Conservation (phyloP, 768 basidiomycete genomes). For the Kwoniella dejecticola region DNA sequence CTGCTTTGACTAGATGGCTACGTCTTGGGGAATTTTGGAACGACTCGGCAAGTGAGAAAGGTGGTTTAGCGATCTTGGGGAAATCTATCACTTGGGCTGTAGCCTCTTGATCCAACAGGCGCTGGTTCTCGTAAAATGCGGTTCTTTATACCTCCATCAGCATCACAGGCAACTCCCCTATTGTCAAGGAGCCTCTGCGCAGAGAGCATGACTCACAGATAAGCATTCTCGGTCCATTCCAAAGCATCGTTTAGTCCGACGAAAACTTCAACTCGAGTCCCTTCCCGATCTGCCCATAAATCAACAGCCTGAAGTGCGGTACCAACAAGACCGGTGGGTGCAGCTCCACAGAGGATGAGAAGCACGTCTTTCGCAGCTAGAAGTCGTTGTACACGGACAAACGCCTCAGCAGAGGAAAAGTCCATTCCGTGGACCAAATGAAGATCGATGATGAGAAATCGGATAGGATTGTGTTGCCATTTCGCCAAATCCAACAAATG, state of each 20-base stretch:
- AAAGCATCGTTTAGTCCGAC: conserved; percentile 81
- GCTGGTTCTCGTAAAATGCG: conserved; percentile 53
- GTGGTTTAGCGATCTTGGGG: conserved; percentile 50
- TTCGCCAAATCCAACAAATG: conserved; percentile 69
- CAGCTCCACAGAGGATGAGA: conserved; percentile 80
- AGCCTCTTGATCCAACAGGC: conserved; percentile 14
- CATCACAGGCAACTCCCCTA: too few species aligned
- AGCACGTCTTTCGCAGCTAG: conserved; percentile 73
- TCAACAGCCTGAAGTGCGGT: conserved; percentile 76
- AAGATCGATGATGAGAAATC: conserved; percentile 87
- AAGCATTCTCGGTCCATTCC: conserved; percentile 97
- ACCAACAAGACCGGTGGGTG: conserved; percentile 65
- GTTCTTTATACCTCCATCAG: too few species aligned
- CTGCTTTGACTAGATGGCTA: conserved; percentile 70
- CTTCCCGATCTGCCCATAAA: conserved; percentile 65
- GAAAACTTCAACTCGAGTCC: conserved; percentile 77
- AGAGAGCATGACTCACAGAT: conserved; percentile 63
- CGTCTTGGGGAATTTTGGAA: conserved; percentile 67
- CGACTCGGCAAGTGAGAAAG: conserved; percentile 61
- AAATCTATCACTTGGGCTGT: conserved; percentile 40
- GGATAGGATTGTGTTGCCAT: conserved; percentile 75
- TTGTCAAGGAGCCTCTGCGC: not conserved
- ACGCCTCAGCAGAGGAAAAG: conserved; percentile 92
- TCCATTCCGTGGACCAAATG: conserved; percentile 85
- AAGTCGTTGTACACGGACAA: conserved; percentile 84